A percentile compares a stretch with the other conserved stretches of the same genome.
Conservation (phyloP, 2,329 filamentous ascomycete species). For the Achaetomium macrosporum region DNA sequence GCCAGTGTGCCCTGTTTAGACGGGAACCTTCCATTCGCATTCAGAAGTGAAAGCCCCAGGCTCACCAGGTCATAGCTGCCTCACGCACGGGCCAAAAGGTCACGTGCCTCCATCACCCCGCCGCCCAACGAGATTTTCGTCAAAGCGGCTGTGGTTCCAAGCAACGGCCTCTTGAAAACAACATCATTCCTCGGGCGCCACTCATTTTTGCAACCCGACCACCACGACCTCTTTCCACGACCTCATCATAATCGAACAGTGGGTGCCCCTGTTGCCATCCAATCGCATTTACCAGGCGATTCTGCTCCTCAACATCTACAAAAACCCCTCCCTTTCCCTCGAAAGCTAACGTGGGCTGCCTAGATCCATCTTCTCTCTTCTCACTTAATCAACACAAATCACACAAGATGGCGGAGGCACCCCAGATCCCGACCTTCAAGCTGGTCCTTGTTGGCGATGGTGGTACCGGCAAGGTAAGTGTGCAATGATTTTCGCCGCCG, state of each 20-base stretch:
- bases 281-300: constrained; percentile 1
- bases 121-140: constrained; percentile 29
- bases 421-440: constrained; percentile 83
- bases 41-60: too few relatives aligned
- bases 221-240: constrained; percentile 13
- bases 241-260: constrained; percentile 19
- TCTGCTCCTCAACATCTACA: constrained; percentile 9
- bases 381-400: constrained; percentile 15
- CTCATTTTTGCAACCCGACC: constrained; percentile 25
- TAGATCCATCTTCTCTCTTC: constrained; percentile 38
- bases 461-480: constrained; percentile 94
- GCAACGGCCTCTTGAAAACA: constrained; percentile 26
- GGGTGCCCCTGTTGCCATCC: constrained; percentile 4
- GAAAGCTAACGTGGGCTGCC: constrained; percentile 18
- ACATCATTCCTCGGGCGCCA: constrained; percentile 22
- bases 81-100: constrained; percentile 20
- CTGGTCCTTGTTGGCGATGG: constrained; percentile 98
- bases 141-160: constrained; percentile 24
- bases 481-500: constrained; percentile 11
- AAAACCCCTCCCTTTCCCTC: constrained; percentile 12
- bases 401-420: constrained; percentile 58
- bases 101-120: constrained; percentile 25
- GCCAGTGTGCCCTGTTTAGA: too few relatives aligned
- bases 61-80: too few relatives aligned
- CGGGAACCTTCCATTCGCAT: too few relatives aligned